phyloP scores from a whole-genome alignment of 768 basidiomycete genomes.

The Pseudohyphozyma bogoriensis region DNA sequence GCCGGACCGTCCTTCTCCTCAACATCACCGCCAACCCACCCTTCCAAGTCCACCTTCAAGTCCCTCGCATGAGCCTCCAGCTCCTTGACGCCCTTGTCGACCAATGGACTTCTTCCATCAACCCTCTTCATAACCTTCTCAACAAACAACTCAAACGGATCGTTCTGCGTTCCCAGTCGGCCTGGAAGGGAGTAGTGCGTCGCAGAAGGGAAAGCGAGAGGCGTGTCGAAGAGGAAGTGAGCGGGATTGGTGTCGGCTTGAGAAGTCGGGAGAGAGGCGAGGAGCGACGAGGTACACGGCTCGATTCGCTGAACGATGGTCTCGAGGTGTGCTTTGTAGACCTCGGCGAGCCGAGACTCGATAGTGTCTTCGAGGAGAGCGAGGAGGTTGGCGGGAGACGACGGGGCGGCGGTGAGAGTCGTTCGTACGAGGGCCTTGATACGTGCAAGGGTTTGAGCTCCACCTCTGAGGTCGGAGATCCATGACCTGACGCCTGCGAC shows the following conservation, averaged over 20 bases:
- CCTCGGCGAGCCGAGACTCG: slow-evolving; percentile 7
- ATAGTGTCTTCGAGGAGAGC: slow-evolving; percentile 1
- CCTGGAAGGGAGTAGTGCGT: background rate
- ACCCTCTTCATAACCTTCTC: slow-evolving; percentile 16
- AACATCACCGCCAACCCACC: slow-evolving; percentile 10
- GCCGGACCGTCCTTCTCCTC: background rate
- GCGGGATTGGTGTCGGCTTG: slow-evolving; percentile 10
- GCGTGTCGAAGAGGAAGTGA: slow-evolving; percentile 18
- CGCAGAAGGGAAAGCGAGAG: slow-evolving; percentile 14
- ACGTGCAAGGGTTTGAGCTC: slow-evolving; percentile 6
- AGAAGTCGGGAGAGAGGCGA: background rate
- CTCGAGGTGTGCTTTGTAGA: slow-evolving; percentile 17
- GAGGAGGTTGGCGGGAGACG: background rate
- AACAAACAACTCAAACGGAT: slow-evolving; percentile 28
- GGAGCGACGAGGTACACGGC: slow-evolving; percentile 5
- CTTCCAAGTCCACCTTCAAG: slow-evolving; percentile 13
- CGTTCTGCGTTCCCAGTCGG: background rate
- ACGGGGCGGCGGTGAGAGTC: background rate
- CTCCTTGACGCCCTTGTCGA: slow-evolving; percentile 17
- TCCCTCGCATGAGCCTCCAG: slow-evolving; percentile 18
- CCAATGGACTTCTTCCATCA: slow-evolving; percentile 14
- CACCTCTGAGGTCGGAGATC: slow-evolving; percentile 8
- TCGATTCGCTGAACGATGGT: slow-evolving; percentile 7
- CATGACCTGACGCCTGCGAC: slow-evolving; percentile 6
- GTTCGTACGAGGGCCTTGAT: background rate